A percentile compares a stretch with the other conserved stretches of the same genome.
phyloP scores from a whole-genome alignment of 78 protist species.

The Salpingoeca rosetta region DNA sequence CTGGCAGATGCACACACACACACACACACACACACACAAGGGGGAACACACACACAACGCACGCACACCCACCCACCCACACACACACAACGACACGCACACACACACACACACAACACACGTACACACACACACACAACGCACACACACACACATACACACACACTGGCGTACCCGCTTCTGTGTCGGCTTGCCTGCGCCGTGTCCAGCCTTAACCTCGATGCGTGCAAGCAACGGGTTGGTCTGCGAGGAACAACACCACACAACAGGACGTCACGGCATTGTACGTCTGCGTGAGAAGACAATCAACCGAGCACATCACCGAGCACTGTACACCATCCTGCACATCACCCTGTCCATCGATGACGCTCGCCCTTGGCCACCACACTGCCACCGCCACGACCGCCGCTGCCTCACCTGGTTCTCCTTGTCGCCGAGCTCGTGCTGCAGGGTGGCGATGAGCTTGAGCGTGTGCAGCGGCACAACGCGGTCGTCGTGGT shows the following conservation, averaged over 20 bases:
- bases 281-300: not conserved
- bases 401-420: not conserved
- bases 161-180: not conserved
- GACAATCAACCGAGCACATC: too few species aligned
- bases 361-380: too few species aligned
- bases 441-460: slow-evolving; percentile 56
- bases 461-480: slow-evolving; percentile 83
- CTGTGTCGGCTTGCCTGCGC: slow-evolving; percentile 20
- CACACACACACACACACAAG: too few species aligned
- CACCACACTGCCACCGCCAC: not conserved
- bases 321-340: too few species aligned
- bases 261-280: not conserved
- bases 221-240: slow-evolving; percentile 57
- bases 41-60: not conserved
- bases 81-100: too few species aligned
- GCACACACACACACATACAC: not conserved
- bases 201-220: slow-evolving; percentile 42
- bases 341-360: too few species aligned
- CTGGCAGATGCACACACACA: not conserved
- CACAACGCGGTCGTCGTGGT: slow-evolving; percentile 87
- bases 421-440: not conserved
- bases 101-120: not conserved
- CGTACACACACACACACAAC: not conserved
- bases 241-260: slow-evolving; percentile 13
- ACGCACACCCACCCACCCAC: not conserved